phyloP scores from a whole-genome alignment of 2,329 filamentous ascomycete species.

The Penicillium sp. region DNA sequence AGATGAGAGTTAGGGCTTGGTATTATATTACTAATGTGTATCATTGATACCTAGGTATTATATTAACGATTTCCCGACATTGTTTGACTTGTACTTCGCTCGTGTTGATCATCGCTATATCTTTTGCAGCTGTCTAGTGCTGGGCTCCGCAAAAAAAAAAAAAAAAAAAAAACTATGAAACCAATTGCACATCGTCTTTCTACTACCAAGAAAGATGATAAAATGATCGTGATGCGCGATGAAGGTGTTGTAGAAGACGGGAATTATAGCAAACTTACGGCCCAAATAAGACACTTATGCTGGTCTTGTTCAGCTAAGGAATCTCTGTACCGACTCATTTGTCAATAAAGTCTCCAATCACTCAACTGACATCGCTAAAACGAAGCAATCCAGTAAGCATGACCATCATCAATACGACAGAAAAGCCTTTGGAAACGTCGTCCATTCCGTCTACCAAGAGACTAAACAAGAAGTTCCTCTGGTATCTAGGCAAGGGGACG shows the following conservation, averaged over 20 bases:
- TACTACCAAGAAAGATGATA: background rate
- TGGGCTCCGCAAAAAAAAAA: background rate
- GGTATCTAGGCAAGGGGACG: background rate
- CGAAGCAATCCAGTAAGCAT: background rate
- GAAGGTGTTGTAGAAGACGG: background rate
- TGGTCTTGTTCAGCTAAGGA: background rate
- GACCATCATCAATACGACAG: background rate
- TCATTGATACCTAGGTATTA: background rate
- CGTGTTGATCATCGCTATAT: background rate
- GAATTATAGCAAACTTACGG: background rate
- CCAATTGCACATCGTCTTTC: background rate
- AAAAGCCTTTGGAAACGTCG: background rate
- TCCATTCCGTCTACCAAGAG: background rate
- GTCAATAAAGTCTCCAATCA: background rate
- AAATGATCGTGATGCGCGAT: background rate
- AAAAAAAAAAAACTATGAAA: background rate
- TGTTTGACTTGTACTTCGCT: background rate
- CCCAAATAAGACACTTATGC: background rate
- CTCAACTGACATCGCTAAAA: background rate
- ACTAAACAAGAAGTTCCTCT: background rate
- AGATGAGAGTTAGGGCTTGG: conserved; percentile 4
- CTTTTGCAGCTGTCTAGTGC: background rate
- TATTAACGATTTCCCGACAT: background rate
- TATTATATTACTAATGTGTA: background rate
- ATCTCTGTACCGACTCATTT: background rate